Base-by-base conservation (phyloP, 2,329 filamentous ascomycete species). In the Lecanosticta acicola region DNA sequence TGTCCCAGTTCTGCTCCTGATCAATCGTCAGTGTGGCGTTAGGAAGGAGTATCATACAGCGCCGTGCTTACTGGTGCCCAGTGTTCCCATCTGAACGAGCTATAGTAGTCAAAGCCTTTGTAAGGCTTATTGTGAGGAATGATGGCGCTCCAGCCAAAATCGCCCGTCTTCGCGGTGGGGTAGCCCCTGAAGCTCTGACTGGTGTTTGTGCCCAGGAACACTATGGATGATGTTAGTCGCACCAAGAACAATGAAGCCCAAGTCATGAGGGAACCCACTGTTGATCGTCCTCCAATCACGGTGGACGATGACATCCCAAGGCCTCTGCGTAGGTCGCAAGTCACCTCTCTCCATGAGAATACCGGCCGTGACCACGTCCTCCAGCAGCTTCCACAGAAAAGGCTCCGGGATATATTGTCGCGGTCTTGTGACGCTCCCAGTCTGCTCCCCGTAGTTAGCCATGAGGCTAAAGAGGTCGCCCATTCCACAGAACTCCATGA, bases 371-470 rank as follows among this genome's bases (percentile, higher is more conserved):
- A 43, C 46, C 17, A 56, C 13, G 32, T 34, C 43, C n/a, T 45
- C 43, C 17, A 56, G 48, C 4, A 46, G 38, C n/a, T 45, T 32
- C 54, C 54, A 56, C 4, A 46, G 21, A 34, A 56, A 54, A 3
- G 21, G 17, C 20, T 44, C 42, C 8, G 34, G 20, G 4, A 16
- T 32, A n/a, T 1, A 32, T 5, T 29, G 7, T 5, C 24, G 24
- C 11, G 5, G 7, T 29, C 11, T 29, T 11, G 11, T 7, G 24
- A 29, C 11, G 24, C 11, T 29, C 11, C 24, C 24, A 29, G 5
- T 11, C 24, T 29, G 7, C 5, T 29, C 24, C 7, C 7, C 5
- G 11, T 29, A 29, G 24, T 29, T 29, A 29, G 7, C 5, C 7
- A 29, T 29, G 7, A 29, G 11, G 24, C 24, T 29, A 11, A 29